phyloP scores from a whole-genome alignment of 164 flowering plant genomes.

The Kingdonia uniflora region DNA sequence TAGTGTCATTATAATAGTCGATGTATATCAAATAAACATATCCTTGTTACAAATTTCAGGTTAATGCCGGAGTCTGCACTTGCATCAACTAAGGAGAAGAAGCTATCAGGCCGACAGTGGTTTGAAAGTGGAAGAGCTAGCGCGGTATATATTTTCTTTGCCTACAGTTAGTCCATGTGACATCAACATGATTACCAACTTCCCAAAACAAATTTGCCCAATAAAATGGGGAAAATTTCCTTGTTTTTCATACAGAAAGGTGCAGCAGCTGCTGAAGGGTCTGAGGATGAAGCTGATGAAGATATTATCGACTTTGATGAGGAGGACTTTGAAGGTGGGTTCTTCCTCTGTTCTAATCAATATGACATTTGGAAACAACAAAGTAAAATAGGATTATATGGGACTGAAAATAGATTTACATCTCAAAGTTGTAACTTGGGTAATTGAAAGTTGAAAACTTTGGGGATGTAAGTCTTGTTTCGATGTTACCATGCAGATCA shows the following conservation, averaged over 20 bases:
- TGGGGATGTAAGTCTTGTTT: no score
- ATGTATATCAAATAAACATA: no score
- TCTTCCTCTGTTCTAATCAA: not conserved
- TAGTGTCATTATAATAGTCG: no score
- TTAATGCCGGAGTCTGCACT: constrained; percentile 87
- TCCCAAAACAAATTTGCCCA: no score
- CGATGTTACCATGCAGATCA: no score
- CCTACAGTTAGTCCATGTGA: not conserved
- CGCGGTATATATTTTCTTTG: constrained; percentile 22
- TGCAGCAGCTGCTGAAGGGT: constrained; percentile 42
- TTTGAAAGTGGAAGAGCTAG: constrained; percentile 92
- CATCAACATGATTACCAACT: no score
- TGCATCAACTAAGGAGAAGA: constrained; percentile 81
- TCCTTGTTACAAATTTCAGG: constrained; percentile 30
- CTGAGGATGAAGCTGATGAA: constrained; percentile 75
- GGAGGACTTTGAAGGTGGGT: constrained; percentile 86
- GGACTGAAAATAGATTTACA: no score
- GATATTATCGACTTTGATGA: constrained; percentile 79
- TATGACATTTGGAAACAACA: no score
- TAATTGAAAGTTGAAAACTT: no score
- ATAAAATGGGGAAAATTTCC: not conserved
- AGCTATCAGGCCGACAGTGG: constrained; percentile 86
- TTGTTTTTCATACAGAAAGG: constrained; percentile 44
- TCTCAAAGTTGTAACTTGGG: no score
- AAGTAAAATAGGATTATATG: no score